Conservation (phyloP, 2,329 filamentous ascomycete genomes). For the Aspergillus sp. region DNA sequence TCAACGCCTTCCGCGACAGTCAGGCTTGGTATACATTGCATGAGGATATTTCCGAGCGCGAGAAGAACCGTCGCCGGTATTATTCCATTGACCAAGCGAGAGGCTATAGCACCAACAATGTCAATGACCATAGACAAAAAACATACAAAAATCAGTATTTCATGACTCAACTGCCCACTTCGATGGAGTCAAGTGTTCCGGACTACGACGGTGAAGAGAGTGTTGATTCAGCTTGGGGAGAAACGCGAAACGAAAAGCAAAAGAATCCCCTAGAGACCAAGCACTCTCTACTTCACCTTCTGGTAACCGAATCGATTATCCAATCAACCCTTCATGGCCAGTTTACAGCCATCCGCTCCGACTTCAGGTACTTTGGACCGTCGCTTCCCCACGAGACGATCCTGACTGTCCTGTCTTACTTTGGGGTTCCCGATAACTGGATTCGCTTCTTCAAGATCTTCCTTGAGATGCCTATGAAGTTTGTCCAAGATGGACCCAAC, state of each 20-base stretch:
- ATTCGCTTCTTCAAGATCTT: constrained; percentile 54
- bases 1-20: constrained; percentile 31
- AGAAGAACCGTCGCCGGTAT: constrained; percentile 39
- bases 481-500: constrained; percentile 47
- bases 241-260: constrained; percentile 14
- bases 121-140: constrained; percentile 28
- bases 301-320: constrained; percentile 51
- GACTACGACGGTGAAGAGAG: constrained; percentile 33
- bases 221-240: constrained; percentile 18
- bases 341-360: constrained; percentile 50
- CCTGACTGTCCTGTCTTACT: constrained; percentile 50
- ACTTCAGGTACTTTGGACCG: constrained; percentile 54
- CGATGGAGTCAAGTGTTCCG: constrained; percentile 31
- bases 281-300: constrained; percentile 51
- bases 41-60: constrained; percentile 27
- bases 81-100: constrained; percentile 35
- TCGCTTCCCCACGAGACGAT: constrained; percentile 56
- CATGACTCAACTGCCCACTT: constrained; percentile 48
- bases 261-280: constrained; percentile 45
- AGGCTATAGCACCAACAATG: constrained; percentile 8
- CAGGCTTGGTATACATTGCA: constrained; percentile 37
- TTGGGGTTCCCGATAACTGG: constrained; percentile 53
- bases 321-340: constrained; percentile 43
- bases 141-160: constrained; percentile 46
- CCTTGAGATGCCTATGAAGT: constrained; percentile 53